Conservation (phyloP, 345 rosid genomes). For the Aethionema arabicum region DNA sequence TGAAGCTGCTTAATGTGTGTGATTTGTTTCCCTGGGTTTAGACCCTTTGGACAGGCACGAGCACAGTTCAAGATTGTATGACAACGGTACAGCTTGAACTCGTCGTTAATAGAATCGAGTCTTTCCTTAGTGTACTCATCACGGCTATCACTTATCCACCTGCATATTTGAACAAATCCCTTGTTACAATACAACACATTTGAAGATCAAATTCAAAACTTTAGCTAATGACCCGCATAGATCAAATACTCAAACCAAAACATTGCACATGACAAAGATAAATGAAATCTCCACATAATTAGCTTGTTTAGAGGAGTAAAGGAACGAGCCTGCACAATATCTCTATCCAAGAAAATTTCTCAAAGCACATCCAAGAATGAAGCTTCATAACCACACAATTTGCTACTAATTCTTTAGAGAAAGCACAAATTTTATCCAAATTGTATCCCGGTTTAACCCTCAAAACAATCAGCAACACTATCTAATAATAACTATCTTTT, state of each 20-base stretch:
- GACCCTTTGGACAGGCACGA: slow-evolving; percentile 96
- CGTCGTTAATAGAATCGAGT: slow-evolving; percentile 77
- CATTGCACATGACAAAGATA: slow-evolving; percentile 2
- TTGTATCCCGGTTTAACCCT: background rate
- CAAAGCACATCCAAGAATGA: background rate
- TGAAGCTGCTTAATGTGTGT: slow-evolving; percentile 75
- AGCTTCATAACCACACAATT: background rate
- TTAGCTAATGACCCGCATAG: background rate
- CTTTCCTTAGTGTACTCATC: slow-evolving; percentile 94
- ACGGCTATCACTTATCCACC: slow-evolving; percentile 99
- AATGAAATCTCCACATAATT: background rate
- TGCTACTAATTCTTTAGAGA: background rate
- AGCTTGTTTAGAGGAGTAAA: too few relatives aligned
- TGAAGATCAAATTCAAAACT: slow-evolving; percentile 2
- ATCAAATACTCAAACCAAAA: slow-evolving; percentile 14
- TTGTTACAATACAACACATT: slow-evolving; percentile 16
- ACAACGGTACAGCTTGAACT: slow-evolving; percentile 97
- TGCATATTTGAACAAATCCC: slow-evolving; percentile 38
- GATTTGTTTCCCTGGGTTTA: slow-evolving; percentile 97
- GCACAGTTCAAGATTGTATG: slow-evolving; percentile 97
- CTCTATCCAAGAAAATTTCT: too few relatives aligned
- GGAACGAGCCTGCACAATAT: too few relatives aligned
- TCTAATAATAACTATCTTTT: too few relatives aligned
- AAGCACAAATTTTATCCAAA: background rate
- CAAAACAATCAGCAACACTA: background rate